Evolutionary conservation across 768 basidiomycete species (phyloP), one percentile per base, ranked within the genome.

Genomic region (Hypholoma sublateritium): DNA sequence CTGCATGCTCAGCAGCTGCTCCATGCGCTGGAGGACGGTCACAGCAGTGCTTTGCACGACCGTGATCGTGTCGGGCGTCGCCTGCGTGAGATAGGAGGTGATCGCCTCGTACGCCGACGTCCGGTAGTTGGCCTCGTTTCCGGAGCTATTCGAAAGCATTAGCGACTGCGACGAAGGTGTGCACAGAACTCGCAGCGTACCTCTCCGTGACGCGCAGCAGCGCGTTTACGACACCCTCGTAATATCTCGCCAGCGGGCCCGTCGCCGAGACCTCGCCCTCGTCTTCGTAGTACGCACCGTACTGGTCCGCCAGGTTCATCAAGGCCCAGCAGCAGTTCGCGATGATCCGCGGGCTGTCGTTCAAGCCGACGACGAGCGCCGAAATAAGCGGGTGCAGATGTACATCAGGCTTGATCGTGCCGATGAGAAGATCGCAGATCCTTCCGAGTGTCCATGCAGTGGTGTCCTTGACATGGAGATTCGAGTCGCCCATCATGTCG

Each of bases 51-150:
- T 91, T 61, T 91, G 88, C 13, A 98, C 90, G 44, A 93, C 86
- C 7, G 81, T 71, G 44, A 98, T 82, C 17, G 86, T 85, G 66
- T 98, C 95, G 22, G 80, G 72, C 3, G 93, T 85, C 0, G 93
- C 85, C 60, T 95, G 87, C 2, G 87, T 82, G 37, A 95, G 81
- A 66, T 91, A 93, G 4, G 92, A 87, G 1, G 92, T 88, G 59
- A 98, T 91, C 11, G 96, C 94, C 70, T 98, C 94, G 67, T 99
- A 98, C 2, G 96, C 95, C 4, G 96, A 89, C 2, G 94, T 96
- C 60, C 97, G 84, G 74, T 88, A 94, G 73, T 97, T 96, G 42
- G 89, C 79, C 67, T 98, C 95, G 69, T 97, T 98, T 51, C 81
- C 80, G 4, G 87, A 77, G 62, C 92, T 93, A 56, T 14, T 58